Evolutionary conservation across 2,329 filamentous ascomycete species (phyloP).

Genomic region (Aspergillus sp.): DNA sequence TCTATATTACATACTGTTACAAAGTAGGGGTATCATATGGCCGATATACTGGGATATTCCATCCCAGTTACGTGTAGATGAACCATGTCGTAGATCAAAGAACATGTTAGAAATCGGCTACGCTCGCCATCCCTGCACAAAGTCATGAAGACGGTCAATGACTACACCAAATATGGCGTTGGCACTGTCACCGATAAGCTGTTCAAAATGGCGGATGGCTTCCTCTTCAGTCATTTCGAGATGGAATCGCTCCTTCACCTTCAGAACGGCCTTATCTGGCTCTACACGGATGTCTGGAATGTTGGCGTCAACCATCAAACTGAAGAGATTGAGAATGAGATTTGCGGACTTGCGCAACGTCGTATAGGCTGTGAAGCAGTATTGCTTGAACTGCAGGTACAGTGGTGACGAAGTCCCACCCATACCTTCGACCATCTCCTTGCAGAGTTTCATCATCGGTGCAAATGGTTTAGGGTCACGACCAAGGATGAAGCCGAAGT

Average conservation of each 20-base stretch:
- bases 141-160: constrained; percentile 90
- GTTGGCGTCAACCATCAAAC: constrained; percentile 95
- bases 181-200: constrained; percentile 85
- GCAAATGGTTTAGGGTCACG: constrained; percentile 97
- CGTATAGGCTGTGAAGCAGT: constrained; percentile 92
- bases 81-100: not conserved
- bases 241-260: constrained; percentile 93
- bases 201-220: constrained; percentile 81
- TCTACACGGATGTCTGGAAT: constrained; percentile 93
- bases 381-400: constrained; percentile 88
- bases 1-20: constrained; percentile 7
- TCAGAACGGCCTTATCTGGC: constrained; percentile 89
- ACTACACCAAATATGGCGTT: constrained; percentile 89
- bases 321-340: constrained; percentile 91
- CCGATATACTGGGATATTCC: not conserved
- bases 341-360: constrained; percentile 87
- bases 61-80: not conserved
- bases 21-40: constrained; percentile 3
- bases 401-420: constrained; percentile 78
- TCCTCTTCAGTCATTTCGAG: constrained; percentile 90
- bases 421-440: constrained; percentile 99
- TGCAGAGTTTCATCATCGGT: constrained; percentile 92
- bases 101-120: not conserved
- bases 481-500: constrained; percentile 97
- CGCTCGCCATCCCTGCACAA: constrained; percentile 85